Base-by-base conservation (phyloP, 2,329 filamentous ascomycete genomes). In the Zymoseptoria pseudotritici region DNA sequence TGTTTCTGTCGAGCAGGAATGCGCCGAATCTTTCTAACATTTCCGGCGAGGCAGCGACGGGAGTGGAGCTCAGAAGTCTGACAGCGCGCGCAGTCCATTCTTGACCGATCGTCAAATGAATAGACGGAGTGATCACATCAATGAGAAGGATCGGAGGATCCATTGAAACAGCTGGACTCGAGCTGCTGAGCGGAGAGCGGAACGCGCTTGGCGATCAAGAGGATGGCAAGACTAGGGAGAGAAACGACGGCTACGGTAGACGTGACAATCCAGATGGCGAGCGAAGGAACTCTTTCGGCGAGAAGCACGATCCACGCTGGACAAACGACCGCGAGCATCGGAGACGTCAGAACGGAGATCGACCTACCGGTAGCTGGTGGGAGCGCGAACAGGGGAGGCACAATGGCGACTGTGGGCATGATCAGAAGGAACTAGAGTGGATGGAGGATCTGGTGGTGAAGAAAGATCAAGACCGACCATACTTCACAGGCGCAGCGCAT, bases 361-460 rank as follows among this genome's bases (percentile, higher is more conserved):
- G 76, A 24, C 75, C 78, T 19, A 53, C 58, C 54, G 78, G 82
- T 55, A 88, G 90, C 66, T 36, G 13, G 70, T 56, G 76, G 57
- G 70, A 72, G 62, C 13, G 13, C 31, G 63, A 64, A 70, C 58
- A 61, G 46, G 59, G 62, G 11, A 31, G 29, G 5, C 75, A 78
- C 56, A 74, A 74, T 53, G 69, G 70, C 58, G 82, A 84, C 58
- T 76, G 81, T 57, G 82, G 84, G 50, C 83, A 81, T 26, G 80
- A 81, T 42, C 90, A 95, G 71, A 86, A 89, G 65, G 90, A 96
- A 55, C 92, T 93, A 4, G 92, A 96, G 75, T 96, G 92, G 93
- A 81, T 96, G 74, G 91, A 95, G 70, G 69, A 72, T 1, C 64
- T 65, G 4, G 61, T 67, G 83, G 87, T 86, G 17, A 82, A 80